These are phyloP conservation scores for Mycena galericulata DNA, from an alignment of 768 basidiomycete genomes.

Conservation along the genomic window DNA sequence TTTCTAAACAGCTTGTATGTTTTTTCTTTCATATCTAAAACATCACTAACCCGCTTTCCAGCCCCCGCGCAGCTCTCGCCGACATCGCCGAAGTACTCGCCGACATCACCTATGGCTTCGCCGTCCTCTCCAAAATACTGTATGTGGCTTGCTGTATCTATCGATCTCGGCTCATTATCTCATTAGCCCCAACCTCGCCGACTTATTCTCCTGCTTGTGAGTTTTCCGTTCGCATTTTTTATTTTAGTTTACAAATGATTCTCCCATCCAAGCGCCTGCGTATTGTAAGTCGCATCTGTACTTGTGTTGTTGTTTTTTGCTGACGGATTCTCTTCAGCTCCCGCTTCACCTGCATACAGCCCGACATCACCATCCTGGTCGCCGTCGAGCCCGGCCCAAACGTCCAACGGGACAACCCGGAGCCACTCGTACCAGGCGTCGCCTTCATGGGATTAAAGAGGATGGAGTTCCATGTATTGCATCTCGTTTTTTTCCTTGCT, in stretches of 20 bases:
- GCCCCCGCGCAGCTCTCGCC: conserved; percentile 89
- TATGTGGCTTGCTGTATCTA: conserved; percentile 52
- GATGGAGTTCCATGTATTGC: conserved; percentile 13
- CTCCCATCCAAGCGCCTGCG: conserved; percentile 66
- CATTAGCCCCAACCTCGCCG: conserved; percentile 84
- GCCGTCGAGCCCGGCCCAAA: conserved; percentile 75
- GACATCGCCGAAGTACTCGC: conserved; percentile 92
- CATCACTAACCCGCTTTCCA: conserved; percentile 42
- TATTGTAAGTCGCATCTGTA: conserved; percentile 70
- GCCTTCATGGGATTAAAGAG: conserved; percentile 64
- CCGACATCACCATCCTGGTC: conserved; percentile 90
- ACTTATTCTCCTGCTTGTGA: conserved; percentile 90
- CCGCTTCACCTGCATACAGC: conserved; percentile 88
- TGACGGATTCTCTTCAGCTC: conserved; percentile 61
- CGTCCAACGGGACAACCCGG: conserved; percentile 56
- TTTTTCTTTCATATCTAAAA: conserved; percentile 20
- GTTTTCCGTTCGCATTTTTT: conserved; percentile 45
- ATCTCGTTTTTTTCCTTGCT: conserved; percentile 21
- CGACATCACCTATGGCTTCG: conserved; percentile 90
- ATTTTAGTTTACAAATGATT: not conserved
- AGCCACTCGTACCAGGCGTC: conserved; percentile 60
- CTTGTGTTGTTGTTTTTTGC: not conserved
- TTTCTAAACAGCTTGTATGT: conserved; percentile 40
- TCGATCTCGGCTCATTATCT: conserved; percentile 26
- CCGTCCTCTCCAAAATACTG: conserved; percentile 95